A percentile compares a stretch with the other conserved stretches of the same genome.
These are phyloP conservation scores for Parastagonospora nodorum DNA, from an alignment of 2,329 filamentous ascomycete species.

Conservation along the genomic window DNA sequence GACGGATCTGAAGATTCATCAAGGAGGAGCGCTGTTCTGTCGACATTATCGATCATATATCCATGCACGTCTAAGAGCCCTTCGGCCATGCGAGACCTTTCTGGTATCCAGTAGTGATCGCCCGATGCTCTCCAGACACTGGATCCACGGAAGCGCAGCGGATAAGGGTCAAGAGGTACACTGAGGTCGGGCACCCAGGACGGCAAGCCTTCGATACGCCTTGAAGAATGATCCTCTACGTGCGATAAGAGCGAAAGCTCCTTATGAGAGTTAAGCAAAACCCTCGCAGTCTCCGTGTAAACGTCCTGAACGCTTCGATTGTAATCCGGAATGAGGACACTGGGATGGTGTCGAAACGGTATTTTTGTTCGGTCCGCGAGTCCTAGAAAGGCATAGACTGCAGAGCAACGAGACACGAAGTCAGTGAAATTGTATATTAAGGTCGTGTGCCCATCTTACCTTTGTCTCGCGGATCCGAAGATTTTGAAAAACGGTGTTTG, in stretches of 20 bases:
- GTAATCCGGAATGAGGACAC: conserved; percentile 23
- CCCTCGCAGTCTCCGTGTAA: conserved; percentile 20
- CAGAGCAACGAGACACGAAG: no score
- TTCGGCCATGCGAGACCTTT: conserved; percentile 12
- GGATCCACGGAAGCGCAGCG: conserved; percentile 26
- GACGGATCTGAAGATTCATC: conserved; percentile 23
- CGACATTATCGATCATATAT: conserved; percentile 19
- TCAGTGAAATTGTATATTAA: no score
- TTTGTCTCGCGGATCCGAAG: conserved; percentile 36
- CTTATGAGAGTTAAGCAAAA: conserved; percentile 19
- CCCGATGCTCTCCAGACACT: conserved; percentile 21
- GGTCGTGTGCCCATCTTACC: no score
- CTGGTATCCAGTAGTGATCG: conserved; percentile 13
- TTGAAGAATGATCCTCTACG: conserved; percentile 25
- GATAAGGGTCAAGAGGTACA: conserved; percentile 27
- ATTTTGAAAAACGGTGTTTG: conserved; percentile 29
- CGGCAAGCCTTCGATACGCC: conserved; percentile 19
- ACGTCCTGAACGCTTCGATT: conserved; percentile 26
- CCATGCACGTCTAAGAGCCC: conserved; percentile 27
- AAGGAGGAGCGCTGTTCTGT: conserved; percentile 15
- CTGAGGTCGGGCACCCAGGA: conserved; percentile 35
- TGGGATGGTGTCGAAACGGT: conserved; percentile 24
- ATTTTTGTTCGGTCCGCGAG: conserved; percentile 21
- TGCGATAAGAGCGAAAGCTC: conserved; percentile 30
- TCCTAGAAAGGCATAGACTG: conserved; percentile 34